Base-by-base conservation (phyloP, 106 monocot species). In the Chionographis japonica region DNA sequence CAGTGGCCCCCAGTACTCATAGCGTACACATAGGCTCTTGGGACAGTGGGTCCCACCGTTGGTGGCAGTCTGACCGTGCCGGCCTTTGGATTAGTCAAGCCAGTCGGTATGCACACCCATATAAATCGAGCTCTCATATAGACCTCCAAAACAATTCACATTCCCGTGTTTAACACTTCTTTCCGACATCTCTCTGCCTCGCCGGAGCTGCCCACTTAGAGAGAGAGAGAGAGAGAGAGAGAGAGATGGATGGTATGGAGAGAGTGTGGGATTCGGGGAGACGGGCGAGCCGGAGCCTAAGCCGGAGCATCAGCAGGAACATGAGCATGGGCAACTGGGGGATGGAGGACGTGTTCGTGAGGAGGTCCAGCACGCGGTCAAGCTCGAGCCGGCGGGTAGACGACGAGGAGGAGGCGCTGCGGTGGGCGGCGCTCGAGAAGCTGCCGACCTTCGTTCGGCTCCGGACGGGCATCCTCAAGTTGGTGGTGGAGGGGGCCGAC, bases 351-450 rank as follows among this genome's bases (percentile, higher is more conserved):
- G 80, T 69, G 9, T 83, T 85, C 71, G 10, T 1, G 27, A 27
- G 27, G 27, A 27, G 27, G 27, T 1, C 27, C 27, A 27, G 27
- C 27, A 27, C 64, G 7, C 59, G 71, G 8, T 50, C 19, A 6
- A 60, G 74, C 42, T 37, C 37, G 35, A 2, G 62, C 6, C 14
- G 58, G 37, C 13, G 57, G 15, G 37, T 42, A 41, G 80, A 80
- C 42, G 85, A 76, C 41, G 88, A 89, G 58, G 89, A 86, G 77
- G 82, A 82, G 79, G 89, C 79, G 37, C 69, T 90, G 35, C 56
- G 82, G n/a, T 90, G 89, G 89, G 85, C 89, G 4, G 83, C 89
- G 10, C 64, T 90, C 6, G 89, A 90, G 77, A 61, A 70, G 63
- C 82, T 90, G 4, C 89, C 89, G 3, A 90, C 89, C 5, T 83